Conservation (phyloP, 306 rosid genomes). For the Fragaria iinumae region DNA sequence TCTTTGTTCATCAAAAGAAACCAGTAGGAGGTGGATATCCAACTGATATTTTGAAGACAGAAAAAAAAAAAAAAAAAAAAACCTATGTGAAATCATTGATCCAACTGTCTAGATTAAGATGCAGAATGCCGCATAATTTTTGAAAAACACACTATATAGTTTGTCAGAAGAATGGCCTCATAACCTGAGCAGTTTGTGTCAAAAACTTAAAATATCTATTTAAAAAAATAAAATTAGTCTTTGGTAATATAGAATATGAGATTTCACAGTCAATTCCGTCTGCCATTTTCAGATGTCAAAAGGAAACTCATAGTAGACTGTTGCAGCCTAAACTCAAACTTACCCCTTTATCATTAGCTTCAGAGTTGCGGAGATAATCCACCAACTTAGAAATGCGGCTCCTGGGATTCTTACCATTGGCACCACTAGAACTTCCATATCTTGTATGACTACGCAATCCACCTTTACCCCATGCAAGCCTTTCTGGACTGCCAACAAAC, state of each 20-base stretch:
- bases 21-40: constrained; percentile 48
- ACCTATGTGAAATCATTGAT: constrained; percentile 8
- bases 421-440: constrained; percentile 45
- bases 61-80: too few species aligned
- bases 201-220: neutral
- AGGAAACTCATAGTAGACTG: constrained; percentile 6
- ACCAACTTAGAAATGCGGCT: constrained; percentile 53
- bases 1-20: constrained; percentile 55
- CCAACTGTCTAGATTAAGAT: constrained; percentile 4
- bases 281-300: constrained; percentile 24
- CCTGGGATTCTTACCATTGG: constrained; percentile 50
- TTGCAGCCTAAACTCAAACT: constrained; percentile 19
- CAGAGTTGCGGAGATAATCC: constrained; percentile 49
- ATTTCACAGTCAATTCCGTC: constrained; percentile 9
- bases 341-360: constrained; percentile 50
- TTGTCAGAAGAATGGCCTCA: neutral
- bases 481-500: constrained; percentile 52
- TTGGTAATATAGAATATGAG: neutral
- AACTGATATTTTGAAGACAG: constrained; percentile 35
- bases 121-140: constrained; percentile 5
- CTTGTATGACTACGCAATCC: constrained; percentile 63
- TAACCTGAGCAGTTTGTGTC: constrained; percentile 9
- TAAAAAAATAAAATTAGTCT: neutral
- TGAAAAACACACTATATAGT: constrained; percentile 4
- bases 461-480: constrained; percentile 76